Base-by-base conservation (phyloP, 768 basidiomycete species). In the Symmetrospora coprosmae region DNA sequence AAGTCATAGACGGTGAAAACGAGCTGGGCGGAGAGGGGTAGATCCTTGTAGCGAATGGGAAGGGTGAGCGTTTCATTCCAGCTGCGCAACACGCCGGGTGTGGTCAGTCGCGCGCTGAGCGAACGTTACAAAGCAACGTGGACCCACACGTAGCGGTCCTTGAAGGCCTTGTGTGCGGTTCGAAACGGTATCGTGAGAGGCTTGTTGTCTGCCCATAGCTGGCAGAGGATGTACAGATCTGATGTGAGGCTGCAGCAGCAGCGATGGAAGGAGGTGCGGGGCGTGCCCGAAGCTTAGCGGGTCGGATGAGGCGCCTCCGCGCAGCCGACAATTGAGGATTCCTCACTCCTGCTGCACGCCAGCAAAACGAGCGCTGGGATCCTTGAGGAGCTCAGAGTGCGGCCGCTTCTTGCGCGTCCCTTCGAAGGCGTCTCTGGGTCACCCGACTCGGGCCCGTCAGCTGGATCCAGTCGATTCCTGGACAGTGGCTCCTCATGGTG, bases 1-100 rank as follows among this genome's bases (percentile, higher is more conserved):
- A 90, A 90, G 69, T 97, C 91, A 86, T 89, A 96, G 6, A 96
- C 84, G 0, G 94, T 97, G 68, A 97, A 85, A 0, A 86, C 84
- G 50, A 99, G 78, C 67, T 94, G 90, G 1, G 89, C 82, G 70
- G 76, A 84, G 47, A 88, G 73, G 0, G 89, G 88, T n/a, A 99
- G 76, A 70, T 94, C 90, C 63, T 89, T 88, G 66, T 92, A 94
- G 28, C 83, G 82, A 69, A 94, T 86, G 0, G 92, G 92, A 11
- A 97, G 75, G 0, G 85, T 83, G 38, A 99, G 82, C 81, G 84
- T 86, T 76, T 97, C 89, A 70, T 96, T 96, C 92, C 92, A 99
- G 28, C 85, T 88, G 65, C 21, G 60, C 37, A 55, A 59, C 14
- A 50, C 31, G 31, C 27, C 21, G 23, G 48, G n/a, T 50, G 27